Conservation (phyloP, 352 stramenopile genomes). For the Phytophthora palmivora region DNA sequence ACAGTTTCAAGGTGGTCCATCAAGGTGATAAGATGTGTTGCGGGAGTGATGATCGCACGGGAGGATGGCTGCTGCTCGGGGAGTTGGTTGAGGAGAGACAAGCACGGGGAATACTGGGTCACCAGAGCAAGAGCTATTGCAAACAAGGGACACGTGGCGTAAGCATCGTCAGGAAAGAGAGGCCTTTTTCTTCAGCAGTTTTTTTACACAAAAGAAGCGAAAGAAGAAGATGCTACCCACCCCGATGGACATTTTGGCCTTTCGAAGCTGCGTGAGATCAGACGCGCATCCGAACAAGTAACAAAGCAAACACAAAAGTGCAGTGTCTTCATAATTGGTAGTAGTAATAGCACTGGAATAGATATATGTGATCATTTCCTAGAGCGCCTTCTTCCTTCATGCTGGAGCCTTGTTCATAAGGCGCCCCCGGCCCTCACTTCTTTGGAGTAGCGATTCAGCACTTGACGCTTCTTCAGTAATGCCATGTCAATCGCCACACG, state of each 20-base stretch:
- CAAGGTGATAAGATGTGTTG: conserved; percentile 14
- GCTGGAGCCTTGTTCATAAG: conserved; percentile 15
- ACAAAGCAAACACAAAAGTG: conserved; percentile 38
- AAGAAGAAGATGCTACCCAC: conserved; percentile 26
- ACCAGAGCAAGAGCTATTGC: too few relatives aligned
- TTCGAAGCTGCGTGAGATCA: conserved; percentile 28
- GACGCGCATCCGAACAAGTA: conserved; percentile 42
- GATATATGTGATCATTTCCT: conserved; percentile 14
- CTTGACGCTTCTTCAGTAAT: too few relatives aligned
- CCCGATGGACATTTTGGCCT: conserved; percentile 28
- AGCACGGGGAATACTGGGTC: too few relatives aligned
- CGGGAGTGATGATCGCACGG: background rate
- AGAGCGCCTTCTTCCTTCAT: conserved; percentile 11
- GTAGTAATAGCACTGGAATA: conserved; percentile 12
- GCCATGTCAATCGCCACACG: too few relatives aligned
- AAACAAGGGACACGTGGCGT: too few relatives aligned
- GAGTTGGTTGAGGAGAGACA: conserved; percentile 23
- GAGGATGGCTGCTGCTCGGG: background rate
- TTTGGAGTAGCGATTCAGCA: background rate
- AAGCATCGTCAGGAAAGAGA: too few relatives aligned
- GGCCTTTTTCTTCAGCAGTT: too few relatives aligned
- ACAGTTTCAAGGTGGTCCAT: conserved; percentile 2
- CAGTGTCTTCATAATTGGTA: conserved; percentile 37
- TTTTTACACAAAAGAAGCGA: too few relatives aligned
- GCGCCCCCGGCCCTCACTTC: background rate